phyloP scores from a whole-genome alignment of 2,329 filamentous ascomycete genomes.

The Clarireedia monteithiana region DNA sequence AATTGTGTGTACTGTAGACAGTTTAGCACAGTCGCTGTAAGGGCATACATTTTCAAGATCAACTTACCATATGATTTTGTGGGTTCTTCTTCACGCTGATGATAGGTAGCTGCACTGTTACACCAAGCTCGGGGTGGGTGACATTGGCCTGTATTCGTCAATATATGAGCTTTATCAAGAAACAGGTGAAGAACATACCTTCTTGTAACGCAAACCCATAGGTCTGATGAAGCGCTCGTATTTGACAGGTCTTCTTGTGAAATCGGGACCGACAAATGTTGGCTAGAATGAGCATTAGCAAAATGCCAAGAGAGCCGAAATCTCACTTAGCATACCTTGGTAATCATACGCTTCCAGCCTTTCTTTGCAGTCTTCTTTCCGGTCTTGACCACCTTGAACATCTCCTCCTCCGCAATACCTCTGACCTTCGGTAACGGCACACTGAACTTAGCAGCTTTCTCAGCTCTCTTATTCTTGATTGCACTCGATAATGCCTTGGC shows the following conservation, averaged over 20 bases:
- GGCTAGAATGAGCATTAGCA: slow-evolving; percentile 33
- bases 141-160: slow-evolving; percentile 42
- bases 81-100: slow-evolving; percentile 73
- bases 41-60: slow-evolving; percentile 27
- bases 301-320: not conserved
- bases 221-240: slow-evolving; percentile 64
- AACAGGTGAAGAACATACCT: slow-evolving; percentile 32
- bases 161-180: no score
- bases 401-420: slow-evolving; percentile 90
- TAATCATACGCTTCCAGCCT: slow-evolving; percentile 60
- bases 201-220: slow-evolving; percentile 74
- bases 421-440: slow-evolving; percentile 92
- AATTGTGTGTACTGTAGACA: slow-evolving; percentile 66
- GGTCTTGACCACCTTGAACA: slow-evolving; percentile 95
- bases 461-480: slow-evolving; percentile 91
- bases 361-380: slow-evolving; percentile 84
- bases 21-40: not conserved
- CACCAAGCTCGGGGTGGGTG: slow-evolving; percentile 66
- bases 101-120: slow-evolving; percentile 82
- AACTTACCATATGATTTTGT: slow-evolving; percentile 59
- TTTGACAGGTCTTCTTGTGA: slow-evolving; percentile 78
- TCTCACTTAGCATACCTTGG: slow-evolving; percentile 33
- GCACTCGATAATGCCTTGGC: slow-evolving; percentile 69
- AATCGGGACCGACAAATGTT: slow-evolving; percentile 77
- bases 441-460: slow-evolving; percentile 88